Percentiles rank a stretch among this genome's conserved stretches.
Conservation (phyloP, 2,329 filamentous ascomycete species). For the Fusarium nelsonii region DNA sequence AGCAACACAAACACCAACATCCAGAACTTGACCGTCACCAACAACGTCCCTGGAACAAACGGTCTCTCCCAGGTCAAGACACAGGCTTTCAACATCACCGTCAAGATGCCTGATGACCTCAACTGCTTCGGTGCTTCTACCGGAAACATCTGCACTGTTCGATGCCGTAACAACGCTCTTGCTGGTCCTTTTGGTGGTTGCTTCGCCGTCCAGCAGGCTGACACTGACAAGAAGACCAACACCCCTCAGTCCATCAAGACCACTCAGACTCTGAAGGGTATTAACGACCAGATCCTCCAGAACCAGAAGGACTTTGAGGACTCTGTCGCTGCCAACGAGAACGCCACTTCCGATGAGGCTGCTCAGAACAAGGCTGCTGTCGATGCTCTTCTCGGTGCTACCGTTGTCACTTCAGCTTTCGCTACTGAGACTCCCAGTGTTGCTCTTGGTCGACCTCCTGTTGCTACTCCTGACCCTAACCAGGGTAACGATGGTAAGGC, state of each 20-base stretch:
- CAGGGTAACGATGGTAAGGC: constrained; percentile 9
- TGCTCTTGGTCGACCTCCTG: constrained; percentile 30
- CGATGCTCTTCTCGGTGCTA: constrained; percentile 53
- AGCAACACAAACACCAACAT: constrained; percentile 54
- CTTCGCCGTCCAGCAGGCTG: constrained; percentile 68
- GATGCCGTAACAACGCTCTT: constrained; percentile 69
- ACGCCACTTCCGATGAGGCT: constrained; percentile 51
- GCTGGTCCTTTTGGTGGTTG: constrained; percentile 70
- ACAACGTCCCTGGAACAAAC: constrained; percentile 70
- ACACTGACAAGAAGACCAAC: constrained; percentile 57
- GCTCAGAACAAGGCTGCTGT: constrained; percentile 54
- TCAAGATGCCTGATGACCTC: constrained; percentile 64
- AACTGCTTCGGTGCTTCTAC: constrained; percentile 66
- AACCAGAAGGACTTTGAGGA: constrained; percentile 64
- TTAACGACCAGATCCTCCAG: constrained; percentile 62
- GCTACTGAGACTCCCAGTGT: constrained; percentile 53
- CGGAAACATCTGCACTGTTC: constrained; percentile 69
- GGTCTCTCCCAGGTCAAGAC: constrained; percentile 69
- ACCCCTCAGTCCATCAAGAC: constrained; percentile 61
- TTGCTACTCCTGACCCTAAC: constrained; percentile 3
- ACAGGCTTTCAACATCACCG: constrained; percentile 68
- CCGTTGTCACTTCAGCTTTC: constrained; percentile 47
- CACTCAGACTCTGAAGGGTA: constrained; percentile 57
- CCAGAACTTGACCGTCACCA: constrained; percentile 62
- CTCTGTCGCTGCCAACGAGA: constrained; percentile 58